A percentile compares a stretch with the other conserved stretches of the same genome.
phyloP scores from a whole-genome alignment of 371 early-diverging fungal species.

The Syncephalastrum monosporum region DNA sequence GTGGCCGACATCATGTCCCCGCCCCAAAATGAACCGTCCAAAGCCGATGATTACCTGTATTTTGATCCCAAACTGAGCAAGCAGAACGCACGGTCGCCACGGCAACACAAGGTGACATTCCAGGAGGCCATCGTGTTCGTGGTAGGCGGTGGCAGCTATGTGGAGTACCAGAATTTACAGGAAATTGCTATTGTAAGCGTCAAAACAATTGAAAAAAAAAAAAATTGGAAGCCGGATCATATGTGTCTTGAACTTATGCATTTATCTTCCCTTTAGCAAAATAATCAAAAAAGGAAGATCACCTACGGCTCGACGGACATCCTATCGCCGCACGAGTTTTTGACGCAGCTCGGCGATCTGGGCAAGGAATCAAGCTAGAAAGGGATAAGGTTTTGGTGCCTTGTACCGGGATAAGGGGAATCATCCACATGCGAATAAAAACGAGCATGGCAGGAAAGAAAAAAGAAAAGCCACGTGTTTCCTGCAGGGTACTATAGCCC shows the following conservation, averaged over 20 bases:
- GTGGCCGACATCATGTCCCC: conserved; percentile 85
- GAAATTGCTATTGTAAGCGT: conserved; percentile 74
- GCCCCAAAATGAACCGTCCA: conserved; percentile 50
- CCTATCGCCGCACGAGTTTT: conserved; percentile 80
- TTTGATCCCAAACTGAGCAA: conserved; percentile 83
- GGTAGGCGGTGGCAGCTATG: conserved; percentile 95
- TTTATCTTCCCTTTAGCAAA: conserved; percentile 38
- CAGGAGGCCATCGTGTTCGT: conserved; percentile 95
- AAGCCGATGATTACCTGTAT: conserved; percentile 80
- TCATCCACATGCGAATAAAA: too few species aligned
- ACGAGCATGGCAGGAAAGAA: too few species aligned
- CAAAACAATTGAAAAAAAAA: conserved; percentile 1
- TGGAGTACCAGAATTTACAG: conserved; percentile 93
- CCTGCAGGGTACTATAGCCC: conserved; percentile 1
- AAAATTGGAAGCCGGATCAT: not conserved
- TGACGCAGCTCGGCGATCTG: conserved; percentile 77
- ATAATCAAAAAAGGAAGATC: conserved; percentile 75
- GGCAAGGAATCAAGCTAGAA: conserved; percentile 38
- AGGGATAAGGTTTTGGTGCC: too few species aligned
- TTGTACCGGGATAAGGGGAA: too few species aligned
- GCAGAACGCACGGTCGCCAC: conserved; percentile 40
- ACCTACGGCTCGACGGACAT: conserved; percentile 97
- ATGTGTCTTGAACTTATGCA: not conserved
- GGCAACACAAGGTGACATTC: conserved; percentile 61
- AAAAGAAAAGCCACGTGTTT: conserved; percentile 6